phyloP scores from a whole-genome alignment of 2,329 filamentous ascomycete genomes.

The Pseudogymnoascus sp. region DNA sequence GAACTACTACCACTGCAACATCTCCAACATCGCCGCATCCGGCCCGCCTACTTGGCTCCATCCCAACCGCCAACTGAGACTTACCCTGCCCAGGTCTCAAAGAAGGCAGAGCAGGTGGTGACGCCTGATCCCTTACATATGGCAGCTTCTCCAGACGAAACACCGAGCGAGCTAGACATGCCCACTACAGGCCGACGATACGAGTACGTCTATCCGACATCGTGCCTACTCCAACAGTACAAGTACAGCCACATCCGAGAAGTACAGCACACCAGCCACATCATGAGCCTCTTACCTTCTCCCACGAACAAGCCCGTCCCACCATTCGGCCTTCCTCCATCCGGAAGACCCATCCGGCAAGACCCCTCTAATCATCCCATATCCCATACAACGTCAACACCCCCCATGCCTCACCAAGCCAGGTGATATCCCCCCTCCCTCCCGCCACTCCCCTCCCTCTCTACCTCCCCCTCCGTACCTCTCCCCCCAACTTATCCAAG shows the following conservation, averaged over 20 bases:
- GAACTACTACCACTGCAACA: not conserved
- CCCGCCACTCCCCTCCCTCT: not conserved
- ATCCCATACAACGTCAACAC: not conserved
- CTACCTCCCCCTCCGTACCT: not conserved
- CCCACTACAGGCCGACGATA: not conserved
- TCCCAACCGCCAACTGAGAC: not conserved
- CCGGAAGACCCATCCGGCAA: not conserved
- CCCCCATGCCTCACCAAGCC: not conserved
- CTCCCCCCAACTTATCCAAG: not conserved
- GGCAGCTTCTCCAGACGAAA: not conserved
- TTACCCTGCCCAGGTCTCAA: not conserved
- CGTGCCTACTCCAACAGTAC: not conserved
- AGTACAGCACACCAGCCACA: too few relatives aligned
- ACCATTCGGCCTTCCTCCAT: not conserved
- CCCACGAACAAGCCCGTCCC: not conserved
- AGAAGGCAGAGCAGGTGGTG: not conserved
- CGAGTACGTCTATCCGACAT: not conserved
- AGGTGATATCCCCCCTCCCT: not conserved
- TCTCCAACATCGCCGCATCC: not conserved
- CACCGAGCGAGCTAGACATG: not conserved
- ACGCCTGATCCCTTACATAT: not conserved
- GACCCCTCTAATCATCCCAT: not conserved
- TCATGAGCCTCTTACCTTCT: not conserved
- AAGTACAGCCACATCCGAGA: too few relatives aligned
- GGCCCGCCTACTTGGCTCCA: not conserved